Conservation (phyloP, 2,329 filamentous ascomycete genomes). For the Helicocarpus griseus region DNA sequence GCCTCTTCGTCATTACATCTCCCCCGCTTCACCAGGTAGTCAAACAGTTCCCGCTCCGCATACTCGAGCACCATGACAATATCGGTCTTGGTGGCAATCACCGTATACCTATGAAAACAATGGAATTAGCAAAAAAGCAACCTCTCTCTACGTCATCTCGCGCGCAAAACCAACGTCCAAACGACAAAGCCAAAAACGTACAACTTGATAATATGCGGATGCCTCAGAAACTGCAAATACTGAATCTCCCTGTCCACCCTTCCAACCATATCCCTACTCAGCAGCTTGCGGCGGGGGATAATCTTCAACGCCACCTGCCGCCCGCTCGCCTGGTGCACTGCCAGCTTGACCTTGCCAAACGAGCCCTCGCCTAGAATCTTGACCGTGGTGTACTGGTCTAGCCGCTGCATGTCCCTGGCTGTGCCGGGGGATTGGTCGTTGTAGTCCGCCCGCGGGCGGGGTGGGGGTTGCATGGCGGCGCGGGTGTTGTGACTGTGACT, state of each 20-base stretch:
- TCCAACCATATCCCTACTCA: constrained; percentile 95
- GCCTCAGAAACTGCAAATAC: constrained; percentile 87
- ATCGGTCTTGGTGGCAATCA: constrained; percentile 87
- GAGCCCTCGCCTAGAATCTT: constrained; percentile 91
- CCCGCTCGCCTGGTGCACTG: constrained; percentile 80
- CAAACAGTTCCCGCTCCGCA: constrained; percentile 90
- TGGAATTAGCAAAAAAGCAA: constrained; percentile 12
- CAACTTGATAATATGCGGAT: constrained; percentile 99
- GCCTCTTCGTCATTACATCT: constrained; percentile 85
- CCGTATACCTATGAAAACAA: constrained; percentile 60
- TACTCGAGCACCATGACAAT: constrained; percentile 99
- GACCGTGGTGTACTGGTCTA: constrained; percentile 85
- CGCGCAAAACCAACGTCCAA: constrained; percentile 1
- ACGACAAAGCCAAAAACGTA: constrained; percentile 38
- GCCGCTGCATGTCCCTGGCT: constrained; percentile 61
- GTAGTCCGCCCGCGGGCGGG: constrained; percentile 11
- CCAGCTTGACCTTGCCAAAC: constrained; percentile 97
- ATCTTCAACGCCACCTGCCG: constrained; percentile 98
- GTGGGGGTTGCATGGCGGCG: constrained; percentile 7
- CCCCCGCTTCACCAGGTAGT: constrained; percentile 93
- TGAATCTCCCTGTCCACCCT: constrained; percentile 96
- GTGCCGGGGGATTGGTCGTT: constrained; percentile 35
- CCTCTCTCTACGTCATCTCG: no score
- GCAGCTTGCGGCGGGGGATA: constrained; percentile 89
- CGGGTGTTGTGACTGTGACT: constrained; percentile 9